These are phyloP conservation scores for Eucalyptus tenuipes DNA, from an alignment of 345 rosid species.

Conservation along the genomic window DNA sequence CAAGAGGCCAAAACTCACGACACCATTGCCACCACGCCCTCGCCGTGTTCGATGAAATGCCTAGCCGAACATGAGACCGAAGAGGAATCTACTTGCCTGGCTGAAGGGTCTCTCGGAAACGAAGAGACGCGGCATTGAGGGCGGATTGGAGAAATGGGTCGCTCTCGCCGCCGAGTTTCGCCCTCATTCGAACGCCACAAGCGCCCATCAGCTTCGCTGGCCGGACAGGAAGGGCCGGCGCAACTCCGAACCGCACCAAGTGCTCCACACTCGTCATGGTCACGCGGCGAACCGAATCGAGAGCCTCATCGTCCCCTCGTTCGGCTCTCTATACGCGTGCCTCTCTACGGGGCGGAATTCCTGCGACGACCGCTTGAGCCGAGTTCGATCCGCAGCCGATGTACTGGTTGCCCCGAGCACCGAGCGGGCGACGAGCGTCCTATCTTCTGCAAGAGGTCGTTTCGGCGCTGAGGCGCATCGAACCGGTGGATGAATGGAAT, in stretches of 20 bases:
- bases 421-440: background rate
- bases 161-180: constrained; percentile 24
- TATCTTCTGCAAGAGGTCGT: background rate
- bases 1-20: background rate
- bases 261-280: background rate
- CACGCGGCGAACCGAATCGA: background rate
- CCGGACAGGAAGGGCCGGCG: background rate
- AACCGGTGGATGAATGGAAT: background rate
- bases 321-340: background rate
- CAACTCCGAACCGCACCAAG: background rate
- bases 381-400: background rate
- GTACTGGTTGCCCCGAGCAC: background rate
- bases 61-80: background rate
- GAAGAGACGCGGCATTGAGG: constrained; percentile 51
- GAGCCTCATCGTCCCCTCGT: background rate
- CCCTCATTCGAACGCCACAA: constrained; percentile 7
- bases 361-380: background rate
- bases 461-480: background rate
- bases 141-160: constrained; percentile 62
- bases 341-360: background rate
- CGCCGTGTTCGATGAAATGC: background rate
- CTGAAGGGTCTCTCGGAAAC: constrained; percentile 69
- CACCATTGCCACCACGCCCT: background rate
- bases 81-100: constrained; percentile 21
- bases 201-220: background rate